Conservation (phyloP, 177 flowering plant genomes). For the Vitis hybrid region DNA sequence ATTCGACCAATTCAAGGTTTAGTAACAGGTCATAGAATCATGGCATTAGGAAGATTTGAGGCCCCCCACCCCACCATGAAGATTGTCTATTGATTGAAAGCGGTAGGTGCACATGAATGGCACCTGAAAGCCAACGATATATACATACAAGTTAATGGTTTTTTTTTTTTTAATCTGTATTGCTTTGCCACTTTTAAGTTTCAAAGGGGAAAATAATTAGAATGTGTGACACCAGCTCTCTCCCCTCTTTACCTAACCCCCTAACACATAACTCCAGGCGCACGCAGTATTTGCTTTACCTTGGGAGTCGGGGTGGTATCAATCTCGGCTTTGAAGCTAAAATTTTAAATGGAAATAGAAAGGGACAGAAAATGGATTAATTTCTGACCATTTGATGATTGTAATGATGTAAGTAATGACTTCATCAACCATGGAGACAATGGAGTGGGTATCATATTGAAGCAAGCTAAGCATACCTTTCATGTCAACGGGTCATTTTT, state of each 20-base stretch:
- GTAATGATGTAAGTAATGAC: slow-evolving; percentile 23
- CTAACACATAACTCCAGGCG: not conserved
- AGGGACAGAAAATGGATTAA: slow-evolving; percentile 13
- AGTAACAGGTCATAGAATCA: too few relatives aligned
- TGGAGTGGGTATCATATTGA: slow-evolving; percentile 17
- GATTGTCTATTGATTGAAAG: too few relatives aligned
- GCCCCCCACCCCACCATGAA: too few relatives aligned
- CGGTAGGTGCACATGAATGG: too few relatives aligned
- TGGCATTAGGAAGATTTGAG: too few relatives aligned
- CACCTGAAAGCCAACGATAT: not conserved
- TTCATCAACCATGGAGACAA: slow-evolving; percentile 12
- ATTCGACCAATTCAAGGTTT: too few relatives aligned
- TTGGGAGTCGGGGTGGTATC: slow-evolving; percentile 1
- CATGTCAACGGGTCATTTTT: not conserved
- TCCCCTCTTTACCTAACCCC: slow-evolving; percentile 12
- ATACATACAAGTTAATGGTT: not conserved
- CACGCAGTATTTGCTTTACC: slow-evolving; percentile 13
- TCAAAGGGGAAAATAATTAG: slow-evolving; percentile 11
- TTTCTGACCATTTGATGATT: slow-evolving; percentile 1
- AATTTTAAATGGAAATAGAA: slow-evolving; percentile 14
- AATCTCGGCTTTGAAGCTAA: slow-evolving; percentile 23
- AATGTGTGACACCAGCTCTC: slow-evolving; percentile 2
- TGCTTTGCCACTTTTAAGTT: not conserved
- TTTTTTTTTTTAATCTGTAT: not conserved
- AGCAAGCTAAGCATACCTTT: not conserved